Evolutionary conservation across 2,329 filamentous ascomycete species (phyloP), one percentile per base, ranked within the genome.

Genomic region (Ophiostoma quercus): DNA sequence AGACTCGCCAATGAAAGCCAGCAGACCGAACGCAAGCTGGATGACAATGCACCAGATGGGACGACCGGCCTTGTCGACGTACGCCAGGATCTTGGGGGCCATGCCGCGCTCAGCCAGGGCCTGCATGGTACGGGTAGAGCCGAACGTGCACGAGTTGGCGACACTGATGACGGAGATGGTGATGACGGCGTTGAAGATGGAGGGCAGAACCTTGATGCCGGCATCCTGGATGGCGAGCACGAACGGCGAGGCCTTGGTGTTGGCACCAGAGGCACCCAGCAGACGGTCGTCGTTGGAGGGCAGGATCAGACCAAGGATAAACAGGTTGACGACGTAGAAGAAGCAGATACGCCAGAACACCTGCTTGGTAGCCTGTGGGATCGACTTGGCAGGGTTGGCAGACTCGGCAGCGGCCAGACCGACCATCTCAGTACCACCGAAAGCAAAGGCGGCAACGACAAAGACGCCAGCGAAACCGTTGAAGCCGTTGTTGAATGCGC

Each of bases 51-150:
- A 84, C 73, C 82, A 83, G 25, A 88, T 77, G 0, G 88, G 88
- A 14, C 88, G 85, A 39, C 88, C 88, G 43, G 82, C 77, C 72
- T 83, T 83, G 76, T 90, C 88, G 73, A 90, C 84, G 75, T 88
- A 88, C 39, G 83, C 81, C 43, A 90, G 80, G 74, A 86, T 80
- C 71, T 78, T 80, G 19, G 87, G 87, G 0, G 84, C 87, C 81
- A 83, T 83, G 67, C 81, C 81, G 6, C 78, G 79, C 74, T 80
- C 77, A 9, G 82, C 81, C 72, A 85, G 78, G 3, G 83, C 83
- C 74, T 84, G 82, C 76, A 85, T 80, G 1, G 83, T 84, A 9
- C 83, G 80, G 8, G 82, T 84, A 12, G 81, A 84, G 57, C 82
- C 83, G 70, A 81, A 85, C 3, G 82, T 81, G 76, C 80, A 83